A percentile compares a stretch with the other conserved stretches of the same genome.
phyloP scores from a whole-genome alignment of 129 eudicot species.

The Deinandra increscens region DNA sequence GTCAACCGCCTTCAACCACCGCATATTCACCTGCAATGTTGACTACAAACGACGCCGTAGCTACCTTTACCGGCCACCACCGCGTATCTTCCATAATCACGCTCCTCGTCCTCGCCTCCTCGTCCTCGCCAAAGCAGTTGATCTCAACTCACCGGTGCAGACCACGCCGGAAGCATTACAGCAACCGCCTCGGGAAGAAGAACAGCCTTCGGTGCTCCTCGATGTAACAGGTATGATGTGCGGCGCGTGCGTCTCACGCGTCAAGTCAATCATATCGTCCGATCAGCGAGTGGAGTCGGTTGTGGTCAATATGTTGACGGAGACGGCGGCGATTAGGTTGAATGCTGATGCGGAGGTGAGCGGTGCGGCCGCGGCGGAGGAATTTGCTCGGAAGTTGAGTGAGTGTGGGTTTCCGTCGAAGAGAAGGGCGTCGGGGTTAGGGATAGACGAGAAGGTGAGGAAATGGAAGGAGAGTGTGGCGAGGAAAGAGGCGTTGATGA shows the following conservation, averaged over 20 bases:
- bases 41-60: constrained; percentile 33
- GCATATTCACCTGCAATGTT: constrained; percentile 22
- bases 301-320: constrained; percentile 91
- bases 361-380: constrained; percentile 47
- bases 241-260: constrained; percentile 83
- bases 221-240: constrained; percentile 96
- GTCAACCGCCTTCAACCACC: constrained; percentile 34
- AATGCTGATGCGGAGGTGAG: constrained; percentile 26
- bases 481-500: constrained; percentile 70
- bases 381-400: constrained; percentile 62
- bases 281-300: constrained; percentile 75
- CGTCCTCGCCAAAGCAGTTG: constrained; percentile 53
- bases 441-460: constrained; percentile 79
- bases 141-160: constrained; percentile 32
- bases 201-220: constrained; percentile 48
- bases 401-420: constrained; percentile 77
- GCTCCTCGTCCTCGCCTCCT: constrained; percentile 2
- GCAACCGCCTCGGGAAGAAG: neutral
- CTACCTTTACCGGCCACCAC: constrained; percentile 32
- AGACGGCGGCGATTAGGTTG: constrained; percentile 80
- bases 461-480: constrained; percentile 76
- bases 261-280: constrained; percentile 56
- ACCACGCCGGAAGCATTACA: neutral
- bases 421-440: constrained; percentile 64
- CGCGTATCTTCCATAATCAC: constrained; percentile 13